Evolutionary conservation across 208 protist species (phyloP), one percentile per base, ranked within the genome.

Genomic region (Angomonas ambiguus): DNA sequence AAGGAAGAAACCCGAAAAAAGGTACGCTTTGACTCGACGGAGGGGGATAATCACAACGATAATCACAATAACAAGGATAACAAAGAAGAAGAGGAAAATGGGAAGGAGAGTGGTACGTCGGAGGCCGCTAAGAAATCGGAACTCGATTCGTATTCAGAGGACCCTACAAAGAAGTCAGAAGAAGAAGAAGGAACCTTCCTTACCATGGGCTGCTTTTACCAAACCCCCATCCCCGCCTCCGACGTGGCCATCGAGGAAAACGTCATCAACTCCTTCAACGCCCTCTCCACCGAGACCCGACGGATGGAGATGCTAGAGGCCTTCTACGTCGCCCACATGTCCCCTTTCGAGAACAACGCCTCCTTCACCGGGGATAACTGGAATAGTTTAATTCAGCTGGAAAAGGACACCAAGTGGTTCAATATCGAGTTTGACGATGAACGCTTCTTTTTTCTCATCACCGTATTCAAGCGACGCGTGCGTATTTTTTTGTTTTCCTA

Each of bases 401-500:
- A 73, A 24, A 38, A 51, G 41, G 78, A 72, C 41, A 56, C 30
- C 1, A 70, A 70, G 45, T 77, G 71, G 55, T 87, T 75, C 65
- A 69, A 31, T 27, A 48, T 87, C 33, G 38, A 42, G 33, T 76
- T 82, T 49, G 74, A 87, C 67, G 20, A 48, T 10, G 28, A 57
- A n/a, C 72, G 81, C 34, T 61, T 72, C 53, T 82, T 63, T 55
- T 67, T 82, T 65, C 72, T 75, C 62, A 62, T 87, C 28, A 87
- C 73, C 4, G 6, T 87, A 53, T 75, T 83, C 55, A 22, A 55
- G 1, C 58, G 68, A 28, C 60, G 68, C 28, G 73, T 79, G n/a
- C 77, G 81, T 24, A 41, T 83, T 38, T 87, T 87, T 51, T 56
- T 80, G 51, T 77, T 72, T 53, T 87, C 81, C 27, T 87, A 78